Base-by-base conservation (phyloP, 805 yeast species). In the Sporopachydermia quercuum region DNA sequence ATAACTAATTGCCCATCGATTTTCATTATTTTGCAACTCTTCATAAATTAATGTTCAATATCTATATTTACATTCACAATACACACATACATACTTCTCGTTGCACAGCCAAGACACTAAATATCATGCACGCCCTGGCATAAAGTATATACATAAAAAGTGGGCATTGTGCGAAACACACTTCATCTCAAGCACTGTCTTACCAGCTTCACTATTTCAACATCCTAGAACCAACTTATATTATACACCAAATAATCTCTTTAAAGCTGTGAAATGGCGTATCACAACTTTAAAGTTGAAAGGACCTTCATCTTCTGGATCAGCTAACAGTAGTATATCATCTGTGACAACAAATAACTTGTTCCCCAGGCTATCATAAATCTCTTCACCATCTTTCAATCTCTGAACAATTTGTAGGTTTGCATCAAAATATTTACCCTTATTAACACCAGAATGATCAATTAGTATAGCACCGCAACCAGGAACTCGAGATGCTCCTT, bases 341-440 rank as follows among this genome's bases (percentile, higher is more conserved):
- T 23, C 30, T 8, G 30, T 8, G n/a, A 23, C 30, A n/a, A 8
- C 8, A n/a, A 23, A 23, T 23, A 23, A 8, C 30, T 23, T 23
- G 30, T 23, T 23, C 30, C 30, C 30, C 30, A 23, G 30, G 13
- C n/a, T 23, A 23, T 23, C 30, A 8, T 8, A 8, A 23, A 23
- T 23, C 30, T 23, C 30, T 23, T 23, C 30, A 23, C 30, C 30
- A 8, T 23, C 30, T n/a, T 23, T 23, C 30, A 23, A 23, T n/a
- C 30, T 8, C 30, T 23, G 13, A 8, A 23, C 30, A 23, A 23
- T 23, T n/a, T n/a, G 30, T n/a, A 8, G 8, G 13, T 23, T n/a
- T 23, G 30, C 8, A n/a, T n/a, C n/a, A 23, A 23, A 23, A n/a
- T 23, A 23, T n/a, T 23, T 8, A 8, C 30, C 30, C n/a, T 23